Evolutionary conservation across 1,139 yeast species (phyloP).

Genomic region (Debaryomyces robertsiae): DNA sequence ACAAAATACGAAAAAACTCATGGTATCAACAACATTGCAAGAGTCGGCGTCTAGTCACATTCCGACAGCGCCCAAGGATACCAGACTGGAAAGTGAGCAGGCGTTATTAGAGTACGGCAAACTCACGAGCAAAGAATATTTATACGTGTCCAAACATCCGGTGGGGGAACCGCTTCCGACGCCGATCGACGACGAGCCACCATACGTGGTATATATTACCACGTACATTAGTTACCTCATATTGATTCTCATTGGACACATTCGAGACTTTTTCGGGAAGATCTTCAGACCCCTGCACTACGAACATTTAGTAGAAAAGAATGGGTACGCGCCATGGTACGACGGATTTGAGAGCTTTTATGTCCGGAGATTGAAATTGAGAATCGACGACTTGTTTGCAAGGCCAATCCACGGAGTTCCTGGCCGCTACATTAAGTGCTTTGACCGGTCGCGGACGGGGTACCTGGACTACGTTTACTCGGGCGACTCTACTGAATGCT

Average conservation of each 20-base stretch:
- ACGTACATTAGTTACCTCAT: constrained; percentile 85
- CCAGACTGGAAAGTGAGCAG: constrained; percentile 50
- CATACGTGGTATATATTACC: constrained; percentile 72
- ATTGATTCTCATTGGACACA: constrained; percentile 83
- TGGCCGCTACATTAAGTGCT: constrained; percentile 83
- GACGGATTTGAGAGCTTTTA: constrained; percentile 93
- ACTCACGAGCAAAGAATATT: constrained; percentile 57
- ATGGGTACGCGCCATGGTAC: constrained; percentile 96
- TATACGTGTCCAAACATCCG: constrained; percentile 55
- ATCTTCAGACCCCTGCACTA: constrained; percentile 66
- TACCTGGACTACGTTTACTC: constrained; percentile 66
- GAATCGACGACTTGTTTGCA: constrained; percentile 93
- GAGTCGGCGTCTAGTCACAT: constrained; percentile 25
- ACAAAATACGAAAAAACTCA: background rate
- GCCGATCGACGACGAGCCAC: constrained; percentile 83
- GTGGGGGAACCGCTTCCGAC: constrained; percentile 57
- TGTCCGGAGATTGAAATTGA: constrained; percentile 84
- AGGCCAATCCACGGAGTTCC: constrained; percentile 97
- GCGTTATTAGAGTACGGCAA: constrained; percentile 68
- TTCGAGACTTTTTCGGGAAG: constrained; percentile 85
- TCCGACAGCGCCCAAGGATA: constrained; percentile 54
- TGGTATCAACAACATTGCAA: background rate
- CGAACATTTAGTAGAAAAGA: constrained; percentile 67
- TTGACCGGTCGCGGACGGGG: constrained; percentile 70
- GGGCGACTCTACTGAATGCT: constrained; percentile 74